Conservation (phyloP, 768 basidiomycete genomes). For the Agaricus blazei region DNA sequence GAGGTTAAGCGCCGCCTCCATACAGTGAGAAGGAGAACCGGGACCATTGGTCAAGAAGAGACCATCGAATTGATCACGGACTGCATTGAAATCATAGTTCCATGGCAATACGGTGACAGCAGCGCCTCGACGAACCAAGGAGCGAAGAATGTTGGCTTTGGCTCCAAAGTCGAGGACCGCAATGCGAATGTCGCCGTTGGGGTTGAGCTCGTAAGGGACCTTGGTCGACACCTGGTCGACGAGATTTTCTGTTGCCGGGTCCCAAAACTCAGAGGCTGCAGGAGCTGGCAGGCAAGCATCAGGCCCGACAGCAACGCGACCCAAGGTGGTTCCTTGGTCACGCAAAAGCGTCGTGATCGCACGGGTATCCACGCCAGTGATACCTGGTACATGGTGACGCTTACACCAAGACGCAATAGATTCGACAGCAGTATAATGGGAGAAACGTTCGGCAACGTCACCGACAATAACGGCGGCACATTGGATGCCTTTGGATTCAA, state of each 20-base stretch:
- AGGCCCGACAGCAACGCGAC: slow-evolving; percentile 78
- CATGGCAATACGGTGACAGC: slow-evolving; percentile 95
- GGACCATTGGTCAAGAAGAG: slow-evolving; percentile 97
- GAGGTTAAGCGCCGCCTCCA: slow-evolving; percentile 77
- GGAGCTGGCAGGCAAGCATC: slow-evolving; percentile 64
- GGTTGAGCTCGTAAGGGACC: slow-evolving; percentile 79
- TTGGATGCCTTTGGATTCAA: slow-evolving; percentile 88
- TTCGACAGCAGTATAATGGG: slow-evolving; percentile 92
- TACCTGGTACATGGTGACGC: slow-evolving; percentile 83
- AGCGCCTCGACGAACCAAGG: slow-evolving; percentile 86
- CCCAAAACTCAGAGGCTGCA: slow-evolving; percentile 75
- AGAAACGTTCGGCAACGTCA: slow-evolving; percentile 92
- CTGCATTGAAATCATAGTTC: slow-evolving; percentile 93
- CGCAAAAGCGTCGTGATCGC: slow-evolving; percentile 92
- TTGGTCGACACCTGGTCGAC: slow-evolving; percentile 92
- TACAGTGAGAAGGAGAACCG: slow-evolving; percentile 87
- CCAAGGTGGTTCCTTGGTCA: slow-evolving; percentile 96
- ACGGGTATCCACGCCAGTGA: slow-evolving; percentile 96
- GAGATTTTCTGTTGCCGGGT: slow-evolving; percentile 87
- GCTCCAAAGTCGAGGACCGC: slow-evolving; percentile 96
- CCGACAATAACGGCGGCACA: slow-evolving; percentile 91
- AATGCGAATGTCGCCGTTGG: slow-evolving; percentile 82
- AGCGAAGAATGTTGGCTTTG: slow-evolving; percentile 95
- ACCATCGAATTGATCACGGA: slow-evolving; percentile 90
- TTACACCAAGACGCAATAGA: slow-evolving; percentile 91